A percentile compares a stretch with the other conserved stretches of the same genome.
Evolutionary conservation across 345 rosid species (phyloP).

Genomic region (Psidium guajava): DNA sequence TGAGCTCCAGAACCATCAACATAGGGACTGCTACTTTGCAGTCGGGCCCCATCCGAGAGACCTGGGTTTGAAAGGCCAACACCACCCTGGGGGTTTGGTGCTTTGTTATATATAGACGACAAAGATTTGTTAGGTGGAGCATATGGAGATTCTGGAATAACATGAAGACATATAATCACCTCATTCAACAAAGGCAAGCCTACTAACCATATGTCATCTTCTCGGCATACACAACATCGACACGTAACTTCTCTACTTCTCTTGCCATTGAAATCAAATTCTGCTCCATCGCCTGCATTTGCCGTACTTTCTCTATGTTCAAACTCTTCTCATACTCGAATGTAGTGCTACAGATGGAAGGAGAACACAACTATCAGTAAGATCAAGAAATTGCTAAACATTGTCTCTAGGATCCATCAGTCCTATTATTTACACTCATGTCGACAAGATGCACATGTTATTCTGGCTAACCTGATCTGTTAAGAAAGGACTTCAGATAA

Average conservation of each 20-base stretch:
- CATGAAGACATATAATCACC: not conserved
- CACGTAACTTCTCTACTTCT: constrained; percentile 48
- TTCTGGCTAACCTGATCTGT: not conserved
- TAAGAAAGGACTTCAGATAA: not conserved
- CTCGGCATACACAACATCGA: constrained; percentile 34
- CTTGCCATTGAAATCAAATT: constrained; percentile 50
- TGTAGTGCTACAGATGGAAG: constrained; percentile 19
- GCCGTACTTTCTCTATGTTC: constrained; percentile 54
- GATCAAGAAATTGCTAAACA: not conserved
- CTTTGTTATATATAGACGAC: constrained; percentile 4
- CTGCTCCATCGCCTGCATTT: constrained; percentile 55
- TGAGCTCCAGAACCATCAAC: constrained; percentile 17
- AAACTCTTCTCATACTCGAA: constrained; percentile 58
- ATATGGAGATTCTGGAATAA: not conserved
- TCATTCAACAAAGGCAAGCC: not conserved
- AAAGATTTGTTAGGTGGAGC: not conserved
- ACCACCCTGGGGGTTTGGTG: constrained; percentile 12
- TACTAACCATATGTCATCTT: constrained; percentile 27
- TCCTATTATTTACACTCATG: not conserved
- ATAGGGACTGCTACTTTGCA: constrained; percentile 4
- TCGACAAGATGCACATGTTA: not conserved
- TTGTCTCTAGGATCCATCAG: not conserved
- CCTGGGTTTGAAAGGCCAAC: constrained; percentile 10
- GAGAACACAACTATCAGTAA: not conserved
- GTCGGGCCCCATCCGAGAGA: constrained; percentile 9